These are phyloP conservation scores for Trichoderma brevicompactum DNA, from an alignment of 2,329 filamentous ascomycete species.

Conservation along the genomic window DNA sequence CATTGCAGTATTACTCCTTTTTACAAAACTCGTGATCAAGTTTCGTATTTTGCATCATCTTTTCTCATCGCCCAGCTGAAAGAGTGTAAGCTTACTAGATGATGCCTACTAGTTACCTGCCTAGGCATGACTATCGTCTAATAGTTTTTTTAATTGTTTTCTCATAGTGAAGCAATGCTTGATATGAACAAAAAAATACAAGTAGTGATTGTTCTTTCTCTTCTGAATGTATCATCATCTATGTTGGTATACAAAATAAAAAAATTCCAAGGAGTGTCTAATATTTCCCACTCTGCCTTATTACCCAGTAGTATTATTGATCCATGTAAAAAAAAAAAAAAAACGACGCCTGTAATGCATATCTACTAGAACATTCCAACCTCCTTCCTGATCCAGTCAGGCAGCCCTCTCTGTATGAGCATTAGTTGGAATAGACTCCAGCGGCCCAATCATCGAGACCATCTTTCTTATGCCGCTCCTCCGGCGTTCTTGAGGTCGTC, in stretches of 20 bases:
- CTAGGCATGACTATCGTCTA: too few species aligned
- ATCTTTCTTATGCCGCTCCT: constrained; percentile 39
- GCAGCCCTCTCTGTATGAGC: neutral
- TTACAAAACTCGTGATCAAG: neutral
- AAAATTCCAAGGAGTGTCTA: neutral
- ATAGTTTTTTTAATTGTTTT: too few species aligned
- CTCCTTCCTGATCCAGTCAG: neutral
- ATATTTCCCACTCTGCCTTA: constrained; percentile 2
- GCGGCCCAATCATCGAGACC: neutral
- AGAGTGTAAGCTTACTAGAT: constrained; percentile 16
- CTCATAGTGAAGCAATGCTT: too few species aligned
- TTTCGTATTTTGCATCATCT: neutral
- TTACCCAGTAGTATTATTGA: neutral
- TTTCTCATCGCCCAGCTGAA: constrained; percentile 4
- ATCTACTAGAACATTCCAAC: neutral
- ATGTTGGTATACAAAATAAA: neutral
- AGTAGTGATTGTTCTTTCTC: too few species aligned
- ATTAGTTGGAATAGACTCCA: too few species aligned
- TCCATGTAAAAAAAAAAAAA: neutral
- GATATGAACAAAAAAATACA: too few species aligned
- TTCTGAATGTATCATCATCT: too few species aligned
- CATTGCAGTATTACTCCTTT: neutral
- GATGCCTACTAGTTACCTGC: neutral
- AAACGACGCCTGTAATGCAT: constrained; percentile 18
- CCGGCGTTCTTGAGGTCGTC: constrained; percentile 35